Evolutionary conservation across 2,329 filamentous ascomycete genomes (phyloP), one percentile per base, ranked within the genome.

Genomic region (Fonsecaea multimorphosa): DNA sequence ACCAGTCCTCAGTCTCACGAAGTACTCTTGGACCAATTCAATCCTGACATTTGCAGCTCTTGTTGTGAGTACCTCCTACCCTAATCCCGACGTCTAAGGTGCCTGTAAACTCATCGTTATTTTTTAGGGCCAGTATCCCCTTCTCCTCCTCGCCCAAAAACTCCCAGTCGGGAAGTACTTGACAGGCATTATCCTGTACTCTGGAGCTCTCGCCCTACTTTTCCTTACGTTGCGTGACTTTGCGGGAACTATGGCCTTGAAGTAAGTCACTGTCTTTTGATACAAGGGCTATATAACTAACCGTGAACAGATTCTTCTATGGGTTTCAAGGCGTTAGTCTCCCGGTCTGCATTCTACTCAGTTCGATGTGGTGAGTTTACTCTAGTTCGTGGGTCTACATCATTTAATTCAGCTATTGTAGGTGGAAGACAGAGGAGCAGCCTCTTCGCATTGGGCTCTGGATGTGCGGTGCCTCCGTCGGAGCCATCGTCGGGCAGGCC

Each of bases 371-470:
- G 49, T 52, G 19, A 52, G 49, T 52, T 3, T 31, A 2, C 12
- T 27, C 11, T 14, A 52, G 12, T 6, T 16, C n/a, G 3, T 24
- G 12, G 27, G 19, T 24, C 29, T 27, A 31, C 12, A 22, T 11
- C 1, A 8, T 2, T 22, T 52, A 1, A 52, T 8, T 52, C 9
- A 27, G 5, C n/a, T 16, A 1, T 12, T 2, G 11, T 12, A 52
- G 49, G 49, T 52, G 49, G 49, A 52, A 7, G n/a, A 52, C 49
- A 6, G 49, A 52, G 11, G 49, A 52, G 9, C 49, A 52, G 9
- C 49, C 49, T 52, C 49, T 52, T 52, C 49, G 49, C 49, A 52
- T 52, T 14, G 49, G 2, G n/a, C 49, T 52, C 49, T 52, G 49
- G 49, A 52, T 52, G 49, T 12, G 9, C n/a, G 49, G 49, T 29